Base-by-base conservation (phyloP, 352 stramenopile genomes). In the Saprolegnia diclina region DNA sequence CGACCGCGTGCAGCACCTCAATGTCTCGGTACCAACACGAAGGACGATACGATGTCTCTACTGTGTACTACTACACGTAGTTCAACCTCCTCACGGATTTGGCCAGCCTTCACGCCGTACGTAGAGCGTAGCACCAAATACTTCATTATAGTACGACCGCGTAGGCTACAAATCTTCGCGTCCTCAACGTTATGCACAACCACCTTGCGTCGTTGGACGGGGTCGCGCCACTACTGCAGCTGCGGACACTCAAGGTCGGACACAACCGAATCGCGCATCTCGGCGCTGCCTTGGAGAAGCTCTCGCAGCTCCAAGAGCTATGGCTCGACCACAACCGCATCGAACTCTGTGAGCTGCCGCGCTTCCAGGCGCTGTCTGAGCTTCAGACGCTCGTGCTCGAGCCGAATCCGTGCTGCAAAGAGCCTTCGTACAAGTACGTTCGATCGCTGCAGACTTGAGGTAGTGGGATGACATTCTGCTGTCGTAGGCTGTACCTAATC, bases 141-240 rank as follows among this genome's bases (percentile, higher is more conserved):
- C n/a, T n/a, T n/a, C n/a, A n/a, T n/a, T n/a, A n/a, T n/a, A n/a
- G 29, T n/a, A 21, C 16, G 4, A 32, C 16, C 38, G 22, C 44
- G 14, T 64, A 82, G 71, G 83, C 76, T 53, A 74, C 45, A 18
- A 71, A 76, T 56, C 72, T 92, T 24, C 76, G 76, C 13, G 76
- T 78, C 29, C 75, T 92, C 21, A 87, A 92, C 64, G 57, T 92
- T 14, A 80, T 77, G 19, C 76, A 89, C 67, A 92, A 92, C 37
- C 50, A 53, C 18, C 48, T 92, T 22, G 71, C 69, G 52, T 86
- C 74, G 35, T 63, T 90, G 18, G 63, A 71, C 1, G 80, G 83
- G 26, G 42, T 89, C 22, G 73, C 76, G 5, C 22, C n/a, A 5
- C 56, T 92, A 42, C 57, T 64, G 2, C 66, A 81, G 1, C 65